Percentiles rank a stretch among this genome's conserved stretches.
Conservation (phyloP, 768 basidiomycete species). For the Lyophyllum atratum region DNA sequence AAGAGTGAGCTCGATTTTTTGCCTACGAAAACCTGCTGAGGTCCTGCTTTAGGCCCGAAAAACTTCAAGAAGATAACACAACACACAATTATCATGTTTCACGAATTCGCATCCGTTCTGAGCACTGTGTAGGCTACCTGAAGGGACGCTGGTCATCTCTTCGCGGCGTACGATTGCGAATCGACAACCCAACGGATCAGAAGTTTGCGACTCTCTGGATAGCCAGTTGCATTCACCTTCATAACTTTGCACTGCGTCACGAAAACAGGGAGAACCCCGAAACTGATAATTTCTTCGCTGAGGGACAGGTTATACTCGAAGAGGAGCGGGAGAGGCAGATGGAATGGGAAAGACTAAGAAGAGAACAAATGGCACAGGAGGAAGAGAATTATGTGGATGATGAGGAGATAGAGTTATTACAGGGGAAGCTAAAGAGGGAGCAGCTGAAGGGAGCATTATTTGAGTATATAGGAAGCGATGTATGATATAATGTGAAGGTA, state of each 20-base stretch:
- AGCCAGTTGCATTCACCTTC: conserved; percentile 30
- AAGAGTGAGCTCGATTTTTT: conserved; percentile 11
- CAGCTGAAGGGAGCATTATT: conserved; percentile 19
- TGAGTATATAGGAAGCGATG: background rate
- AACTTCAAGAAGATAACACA: conserved; percentile 16
- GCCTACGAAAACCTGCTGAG: no score
- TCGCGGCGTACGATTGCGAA: conserved; percentile 19
- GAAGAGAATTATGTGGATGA: conserved; percentile 1
- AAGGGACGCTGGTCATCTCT: conserved; percentile 32
- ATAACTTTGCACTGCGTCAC: conserved; percentile 28
- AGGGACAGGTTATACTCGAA: background rate
- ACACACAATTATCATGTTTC: conserved; percentile 27
- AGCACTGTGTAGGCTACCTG: conserved; percentile 30
- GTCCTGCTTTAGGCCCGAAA: conserved; percentile 21
- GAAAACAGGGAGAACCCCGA: conserved; percentile 5
- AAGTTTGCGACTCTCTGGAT: conserved; percentile 28
- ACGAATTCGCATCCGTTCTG: conserved; percentile 26
- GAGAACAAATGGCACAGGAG: conserved; percentile 1
- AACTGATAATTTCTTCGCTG: background rate
- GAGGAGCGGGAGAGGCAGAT: background rate
- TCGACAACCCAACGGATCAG: conserved; percentile 17
- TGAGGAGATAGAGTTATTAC: conserved; percentile 13
- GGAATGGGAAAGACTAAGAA: conserved; percentile 2
- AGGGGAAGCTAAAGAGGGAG: conserved; percentile 23
- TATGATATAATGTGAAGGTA: no score